Evolutionary conservation across 495 filamentous ascomycete species (phyloP).

Genomic region (Aspergillus sclerotiicarbonarius): DNA sequence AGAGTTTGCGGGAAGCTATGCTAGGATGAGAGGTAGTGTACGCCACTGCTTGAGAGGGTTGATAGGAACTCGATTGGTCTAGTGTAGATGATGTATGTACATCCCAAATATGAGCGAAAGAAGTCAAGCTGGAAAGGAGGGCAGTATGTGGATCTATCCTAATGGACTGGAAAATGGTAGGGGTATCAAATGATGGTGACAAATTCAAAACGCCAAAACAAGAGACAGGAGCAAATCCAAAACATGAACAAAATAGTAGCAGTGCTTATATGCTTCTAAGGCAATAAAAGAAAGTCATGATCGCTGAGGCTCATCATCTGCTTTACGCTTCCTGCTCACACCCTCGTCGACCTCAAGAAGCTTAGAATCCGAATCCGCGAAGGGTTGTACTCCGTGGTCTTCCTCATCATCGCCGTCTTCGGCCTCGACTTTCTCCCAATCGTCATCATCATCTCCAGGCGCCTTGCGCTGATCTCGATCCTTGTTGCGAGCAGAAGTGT

Average conservation of each 20-base stretch:
- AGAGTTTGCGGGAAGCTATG: no score
- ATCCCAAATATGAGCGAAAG: background rate
- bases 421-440: conserved; percentile 47
- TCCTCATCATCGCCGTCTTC: conserved; percentile 32
- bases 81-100: background rate
- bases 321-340: conserved; percentile 39
- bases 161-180: background rate
- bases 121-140: background rate
- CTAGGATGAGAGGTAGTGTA: background rate
- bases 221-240: conserved; percentile 8
- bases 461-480: background rate
- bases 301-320: conserved; percentile 29
- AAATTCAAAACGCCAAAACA: background rate
- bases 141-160: background rate
- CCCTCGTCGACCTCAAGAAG: conserved; percentile 28
- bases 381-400: conserved; percentile 35
- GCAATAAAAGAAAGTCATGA: conserved; percentile 14
- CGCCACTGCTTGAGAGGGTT: background rate
- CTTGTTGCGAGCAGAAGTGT: background rate
- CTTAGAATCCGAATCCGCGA: conserved; percentile 36
- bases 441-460: conserved; percentile 37
- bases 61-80: background rate
- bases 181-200: conserved; percentile 14
- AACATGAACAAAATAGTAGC: conserved; percentile 18
- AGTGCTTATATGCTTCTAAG: conserved; percentile 9